These are phyloP conservation scores for Cutaneotrichosporon arboriforme DNA, from an alignment of 1,284 basidiomycete genomes.

Conservation along the genomic window DNA sequence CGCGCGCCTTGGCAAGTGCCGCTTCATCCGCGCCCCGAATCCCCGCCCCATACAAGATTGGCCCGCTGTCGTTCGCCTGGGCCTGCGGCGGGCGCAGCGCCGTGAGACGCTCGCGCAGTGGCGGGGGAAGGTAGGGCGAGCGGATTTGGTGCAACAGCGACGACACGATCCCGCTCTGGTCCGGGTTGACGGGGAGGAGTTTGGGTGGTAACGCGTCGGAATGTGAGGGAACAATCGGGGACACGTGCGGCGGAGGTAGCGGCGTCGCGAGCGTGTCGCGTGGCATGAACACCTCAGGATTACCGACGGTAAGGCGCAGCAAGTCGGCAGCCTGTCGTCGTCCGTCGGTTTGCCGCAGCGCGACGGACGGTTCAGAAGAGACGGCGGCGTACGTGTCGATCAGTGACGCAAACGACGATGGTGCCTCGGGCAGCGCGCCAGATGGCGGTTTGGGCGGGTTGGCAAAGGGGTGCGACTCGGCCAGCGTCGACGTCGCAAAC, in stretches of 20 bases:
- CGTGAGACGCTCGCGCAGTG: constrained; percentile 37
- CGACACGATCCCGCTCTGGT: constrained; percentile 24
- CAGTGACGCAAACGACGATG: constrained; percentile 33
- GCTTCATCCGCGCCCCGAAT: constrained; percentile 35
- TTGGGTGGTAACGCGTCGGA: constrained; percentile 22
- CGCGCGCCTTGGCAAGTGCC: constrained; percentile 30
- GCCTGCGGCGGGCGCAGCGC: constrained; percentile 33
- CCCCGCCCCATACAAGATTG: constrained; percentile 31
- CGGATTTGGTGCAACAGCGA: constrained; percentile 33
- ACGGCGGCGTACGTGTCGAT: constrained; percentile 30
- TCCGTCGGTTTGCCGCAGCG: constrained; percentile 30
- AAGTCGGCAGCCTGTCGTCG: constrained; percentile 34
- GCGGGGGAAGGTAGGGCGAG: constrained; percentile 35
- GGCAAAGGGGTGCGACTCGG: constrained; percentile 22
- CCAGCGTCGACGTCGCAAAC: constrained; percentile 31
- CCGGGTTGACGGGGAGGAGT: constrained; percentile 33
- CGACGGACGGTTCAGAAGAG: constrained; percentile 28
- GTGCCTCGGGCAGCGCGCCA: constrained; percentile 14
- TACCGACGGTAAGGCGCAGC: constrained; percentile 29
- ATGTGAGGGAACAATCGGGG: constrained; percentile 35
- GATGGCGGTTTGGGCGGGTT: constrained; percentile 14
- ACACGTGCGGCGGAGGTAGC: constrained; percentile 24
- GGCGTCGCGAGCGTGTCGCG: constrained; percentile 26
- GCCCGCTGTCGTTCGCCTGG: constrained; percentile 18
- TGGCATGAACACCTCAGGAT: constrained; percentile 32